phyloP scores from a whole-genome alignment of 179 eudicot genomes.

The Drosera spatulata region DNA sequence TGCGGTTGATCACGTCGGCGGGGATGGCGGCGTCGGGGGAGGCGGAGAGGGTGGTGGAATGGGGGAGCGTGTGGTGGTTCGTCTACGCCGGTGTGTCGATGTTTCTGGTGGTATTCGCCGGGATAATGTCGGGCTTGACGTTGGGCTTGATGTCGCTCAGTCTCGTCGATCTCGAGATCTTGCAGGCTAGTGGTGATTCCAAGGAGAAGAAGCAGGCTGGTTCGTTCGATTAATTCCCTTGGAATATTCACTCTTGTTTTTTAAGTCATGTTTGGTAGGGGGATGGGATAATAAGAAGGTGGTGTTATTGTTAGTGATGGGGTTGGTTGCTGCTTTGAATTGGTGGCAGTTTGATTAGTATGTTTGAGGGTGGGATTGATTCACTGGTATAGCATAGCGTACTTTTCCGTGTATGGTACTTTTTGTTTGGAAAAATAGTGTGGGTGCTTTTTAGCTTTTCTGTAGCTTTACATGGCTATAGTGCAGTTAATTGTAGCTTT shows the following conservation, averaged over 20 bases:
- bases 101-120: slow-evolving; percentile 70
- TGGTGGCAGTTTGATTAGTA: too few species aligned
- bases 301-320: too few species aligned
- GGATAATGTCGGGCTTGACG: slow-evolving; percentile 85
- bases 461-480: too few species aligned
- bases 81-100: slow-evolving; percentile 51
- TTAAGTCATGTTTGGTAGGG: background rate
- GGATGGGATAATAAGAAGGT: too few species aligned
- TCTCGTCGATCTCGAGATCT: slow-evolving; percentile 83
- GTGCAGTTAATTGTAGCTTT: too few species aligned
- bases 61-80: slow-evolving; percentile 69
- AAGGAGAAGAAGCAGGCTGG: slow-evolving; percentile 84
- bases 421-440: too few species aligned
- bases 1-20: slow-evolving; percentile 15
- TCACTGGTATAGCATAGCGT: too few species aligned
- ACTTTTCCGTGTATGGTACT: too few species aligned
- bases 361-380: too few species aligned
- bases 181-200: slow-evolving; percentile 61
- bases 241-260: background rate
- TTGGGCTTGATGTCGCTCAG: slow-evolving; percentile 88
- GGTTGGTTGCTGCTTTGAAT: too few species aligned
- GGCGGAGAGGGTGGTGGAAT: slow-evolving; percentile 36
- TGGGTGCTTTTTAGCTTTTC: too few species aligned
- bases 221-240: background rate
- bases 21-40: slow-evolving; percentile 1